Conservation (phyloP, 2,329 filamentous ascomycete genomes). For the Stachybotrys chartarum region DNA sequence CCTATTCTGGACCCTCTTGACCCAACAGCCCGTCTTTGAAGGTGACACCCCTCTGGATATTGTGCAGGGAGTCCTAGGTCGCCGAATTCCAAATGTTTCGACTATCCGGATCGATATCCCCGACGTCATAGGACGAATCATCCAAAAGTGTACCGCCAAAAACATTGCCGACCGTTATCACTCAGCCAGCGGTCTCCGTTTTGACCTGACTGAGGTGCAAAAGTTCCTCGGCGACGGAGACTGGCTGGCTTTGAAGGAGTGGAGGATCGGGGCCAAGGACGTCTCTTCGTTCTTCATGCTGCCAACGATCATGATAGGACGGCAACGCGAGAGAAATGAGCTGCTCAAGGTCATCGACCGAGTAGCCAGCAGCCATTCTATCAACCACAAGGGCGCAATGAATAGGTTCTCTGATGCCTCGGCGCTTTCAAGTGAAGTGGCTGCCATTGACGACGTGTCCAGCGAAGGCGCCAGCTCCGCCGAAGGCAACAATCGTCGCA, state of each 20-base stretch:
- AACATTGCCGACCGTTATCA: conserved; percentile 83
- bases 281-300: conserved; percentile 89
- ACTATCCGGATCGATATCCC: conserved; percentile 76
- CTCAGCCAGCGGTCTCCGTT: conserved; percentile 76
- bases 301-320: conserved; percentile 73
- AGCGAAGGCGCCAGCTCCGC: conserved; percentile 54
- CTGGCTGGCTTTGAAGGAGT: conserved; percentile 60
- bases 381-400: conserved; percentile 32
- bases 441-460: conserved; percentile 44
- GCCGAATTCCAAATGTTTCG: conserved; percentile 70
- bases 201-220: conserved; percentile 70
- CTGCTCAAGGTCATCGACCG: conserved; percentile 71
- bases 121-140: conserved; percentile 71
- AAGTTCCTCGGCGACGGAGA: conserved; percentile 71
- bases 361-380: conserved; percentile 58
- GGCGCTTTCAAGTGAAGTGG: conserved; percentile 41
- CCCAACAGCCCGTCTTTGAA: conserved; percentile 72
- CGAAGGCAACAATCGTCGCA: conserved; percentile 42
- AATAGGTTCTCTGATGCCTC: conserved; percentile 48
- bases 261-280: conserved; percentile 74
- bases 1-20: conserved; percentile 79
- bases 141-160: conserved; percentile 89
- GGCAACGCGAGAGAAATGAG: conserved; percentile 61
- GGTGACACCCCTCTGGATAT: conserved; percentile 80
- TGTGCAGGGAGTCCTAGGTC: conserved; percentile 79